Base-by-base conservation (phyloP, 2,329 filamentous ascomycete genomes). In the Leptosphaerulina australis region DNA sequence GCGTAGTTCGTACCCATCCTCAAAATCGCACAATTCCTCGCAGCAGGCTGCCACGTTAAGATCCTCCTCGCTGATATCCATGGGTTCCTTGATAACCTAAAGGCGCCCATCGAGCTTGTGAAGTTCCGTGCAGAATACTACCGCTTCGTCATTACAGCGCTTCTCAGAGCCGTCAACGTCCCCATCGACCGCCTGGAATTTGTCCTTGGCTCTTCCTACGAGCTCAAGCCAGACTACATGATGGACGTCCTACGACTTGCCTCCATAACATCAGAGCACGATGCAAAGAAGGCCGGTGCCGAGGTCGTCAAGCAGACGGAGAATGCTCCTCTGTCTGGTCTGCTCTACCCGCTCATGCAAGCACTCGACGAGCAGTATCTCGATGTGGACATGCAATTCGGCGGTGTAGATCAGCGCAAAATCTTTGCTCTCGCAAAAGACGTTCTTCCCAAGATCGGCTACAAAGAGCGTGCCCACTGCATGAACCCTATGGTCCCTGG, bases 291-390 rank as follows among this genome's bases (percentile, higher is more conserved):
- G 75, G 92, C 93, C 0, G 93, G 93, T 29, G 89, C 91, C 1
- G 94, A 97, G 74, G 85, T 97, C 6, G 93, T 99, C 59, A 97
- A 97, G 81, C 91, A 97, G 77, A 85, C 88, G 3, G 83, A 84
- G 48, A 91, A 93, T 66, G 83, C 88, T 8, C 83, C 88, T 3
- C 71, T 95, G 45, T 85, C 82, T 48, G 90, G 89, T 1, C 79
- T 93, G 10, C 82, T 93, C 55, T 95, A 95, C 78, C 90, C 90
- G 1, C 80, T 95, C 37, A 86, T 99, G 75, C 94, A 97, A 75
- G 89, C 89, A 0, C 78, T 97, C 36, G 93, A 97, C 67, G 93
- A 97, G 76, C 82, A 74, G 57, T 73, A 97, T 78, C 79, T 99
- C 3, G 86, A 86, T 49, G 90, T 92, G 3, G 93, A 99, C 71